Conservation (phyloP, 768 basidiomycete species). For the Pleurotus platypus region DNA sequence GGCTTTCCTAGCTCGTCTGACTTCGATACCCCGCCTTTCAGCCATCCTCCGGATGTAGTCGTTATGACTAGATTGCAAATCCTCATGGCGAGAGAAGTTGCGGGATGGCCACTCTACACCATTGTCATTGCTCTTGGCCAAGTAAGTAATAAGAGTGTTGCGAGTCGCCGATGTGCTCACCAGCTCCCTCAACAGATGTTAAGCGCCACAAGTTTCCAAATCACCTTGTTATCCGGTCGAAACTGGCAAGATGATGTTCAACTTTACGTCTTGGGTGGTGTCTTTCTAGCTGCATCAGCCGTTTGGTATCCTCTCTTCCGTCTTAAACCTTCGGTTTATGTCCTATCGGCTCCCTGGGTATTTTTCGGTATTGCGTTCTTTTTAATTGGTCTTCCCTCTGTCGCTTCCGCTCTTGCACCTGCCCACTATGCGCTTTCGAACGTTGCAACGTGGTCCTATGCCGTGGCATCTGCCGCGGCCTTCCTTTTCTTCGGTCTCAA, state of each 20-base stretch:
- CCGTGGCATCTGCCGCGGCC: slow-evolving; percentile 87
- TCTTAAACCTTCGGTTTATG: slow-evolving; percentile 82
- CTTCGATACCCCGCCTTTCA: slow-evolving; percentile 37
- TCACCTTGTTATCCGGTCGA: slow-evolving; percentile 83
- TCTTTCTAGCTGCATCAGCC: slow-evolving; percentile 81
- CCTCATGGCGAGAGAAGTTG: slow-evolving; percentile 73
- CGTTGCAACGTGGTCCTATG: slow-evolving; percentile 88
- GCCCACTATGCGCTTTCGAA: slow-evolving; percentile 69
- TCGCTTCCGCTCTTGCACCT: slow-evolving; percentile 52
- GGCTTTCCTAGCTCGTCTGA: slow-evolving; percentile 34
- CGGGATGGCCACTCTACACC: slow-evolving; percentile 89
- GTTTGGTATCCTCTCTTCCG: slow-evolving; percentile 93
- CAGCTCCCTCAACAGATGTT: slow-evolving; percentile 52
- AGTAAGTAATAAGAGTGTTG: slow-evolving; percentile 29
- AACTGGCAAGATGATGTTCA: slow-evolving; percentile 80
- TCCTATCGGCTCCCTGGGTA: slow-evolving; percentile 83
- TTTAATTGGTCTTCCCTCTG: slow-evolving; percentile 83
- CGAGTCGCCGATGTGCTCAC: slow-evolving; percentile 3
- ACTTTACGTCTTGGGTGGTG: slow-evolving; percentile 85
- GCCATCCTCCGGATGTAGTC: slow-evolving; percentile 52
- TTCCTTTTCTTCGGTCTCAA: slow-evolving; percentile 95
- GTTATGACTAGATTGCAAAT: slow-evolving; percentile 87
- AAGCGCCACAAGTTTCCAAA: slow-evolving; percentile 91
- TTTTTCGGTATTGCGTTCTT: slow-evolving; percentile 92
- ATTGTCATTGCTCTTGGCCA: slow-evolving; percentile 86